phyloP scores from a whole-genome alignment of 306 rosid species.

The Trifolium repens region DNA sequence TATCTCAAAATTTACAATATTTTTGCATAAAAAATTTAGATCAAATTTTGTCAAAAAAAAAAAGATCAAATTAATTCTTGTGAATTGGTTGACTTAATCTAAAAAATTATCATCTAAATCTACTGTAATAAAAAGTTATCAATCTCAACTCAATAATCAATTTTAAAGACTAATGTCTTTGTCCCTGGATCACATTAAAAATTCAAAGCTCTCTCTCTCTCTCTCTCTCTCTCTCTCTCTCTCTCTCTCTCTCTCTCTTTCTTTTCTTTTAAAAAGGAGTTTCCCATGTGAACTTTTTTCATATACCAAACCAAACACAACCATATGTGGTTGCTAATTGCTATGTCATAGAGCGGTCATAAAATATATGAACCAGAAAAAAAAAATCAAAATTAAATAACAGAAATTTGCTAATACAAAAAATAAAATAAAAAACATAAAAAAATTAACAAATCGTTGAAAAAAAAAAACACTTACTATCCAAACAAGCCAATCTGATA shows the following conservation, averaged over 20 bases:
- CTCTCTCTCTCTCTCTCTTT: not conserved
- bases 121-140: not conserved
- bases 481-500: constrained; percentile 49
- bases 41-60: too few relatives aligned
- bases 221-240: not conserved
- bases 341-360: not conserved
- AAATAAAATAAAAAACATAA: not conserved
- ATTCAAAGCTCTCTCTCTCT: not conserved
- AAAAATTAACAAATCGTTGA: not conserved
- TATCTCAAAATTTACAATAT: too few relatives aligned
- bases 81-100: not conserved
- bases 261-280: not conserved
- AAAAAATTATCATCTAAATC: not conserved
- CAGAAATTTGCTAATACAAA: too few relatives aligned
- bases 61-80: not conserved
- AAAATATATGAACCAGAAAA: not conserved
- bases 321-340: not conserved
- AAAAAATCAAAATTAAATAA: not conserved
- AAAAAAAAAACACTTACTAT: constrained; percentile 52
- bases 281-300: constrained; percentile 18
- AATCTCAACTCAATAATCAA: not conserved
- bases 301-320: not conserved
- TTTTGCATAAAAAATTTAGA: not conserved
- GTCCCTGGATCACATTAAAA: not conserved
- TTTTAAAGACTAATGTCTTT: not conserved